Conservation (phyloP, 1,139 yeast species). For the Yamadazyma oceani region DNA sequence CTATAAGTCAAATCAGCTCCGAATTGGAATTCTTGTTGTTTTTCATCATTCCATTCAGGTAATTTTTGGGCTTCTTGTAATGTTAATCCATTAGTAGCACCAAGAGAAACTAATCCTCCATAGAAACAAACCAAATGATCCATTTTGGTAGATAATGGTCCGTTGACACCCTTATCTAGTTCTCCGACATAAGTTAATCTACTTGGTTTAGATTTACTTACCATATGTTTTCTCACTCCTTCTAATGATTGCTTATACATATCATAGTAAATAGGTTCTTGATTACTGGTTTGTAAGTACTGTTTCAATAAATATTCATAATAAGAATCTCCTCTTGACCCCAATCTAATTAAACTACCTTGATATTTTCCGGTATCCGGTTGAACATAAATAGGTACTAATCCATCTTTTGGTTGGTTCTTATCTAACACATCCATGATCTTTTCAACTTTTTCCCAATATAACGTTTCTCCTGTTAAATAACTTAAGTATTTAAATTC, state of each 20-base stretch:
- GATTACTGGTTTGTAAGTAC: constrained; percentile 70
- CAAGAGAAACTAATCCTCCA: constrained; percentile 87
- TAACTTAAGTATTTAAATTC: constrained; percentile 83
- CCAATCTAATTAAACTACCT: constrained; percentile 69
- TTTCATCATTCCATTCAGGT: constrained; percentile 37
- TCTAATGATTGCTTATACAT: constrained; percentile 78
- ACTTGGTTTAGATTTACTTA: constrained; percentile 61
- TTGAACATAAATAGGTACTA: constrained; percentile 77
- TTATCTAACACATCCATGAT: constrained; percentile 65
- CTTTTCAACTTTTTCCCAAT: constrained; percentile 77
- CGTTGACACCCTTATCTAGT: constrained; percentile 63
- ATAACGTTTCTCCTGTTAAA: constrained; percentile 74
- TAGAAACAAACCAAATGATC: constrained; percentile 92
- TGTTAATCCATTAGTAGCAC: constrained; percentile 74
- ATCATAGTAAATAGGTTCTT: constrained; percentile 60
- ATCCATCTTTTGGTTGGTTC: constrained; percentile 62
- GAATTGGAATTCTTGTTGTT: constrained; percentile 56
- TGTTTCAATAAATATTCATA: constrained; percentile 89
- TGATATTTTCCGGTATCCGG: constrained; percentile 74
- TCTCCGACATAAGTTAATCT: constrained; percentile 77
- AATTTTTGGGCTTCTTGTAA: constrained; percentile 40
- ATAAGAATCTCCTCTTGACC: constrained; percentile 91
- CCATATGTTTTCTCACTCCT: constrained; percentile 66
- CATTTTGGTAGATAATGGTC: constrained; percentile 72
- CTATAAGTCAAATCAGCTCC: constrained; percentile 78